A percentile compares a stretch with the other conserved stretches of the same genome.
These are phyloP conservation scores for Pyrrhoderma lamaoense DNA, from an alignment of 1,284 basidiomycete genomes.

Conservation along the genomic window DNA sequence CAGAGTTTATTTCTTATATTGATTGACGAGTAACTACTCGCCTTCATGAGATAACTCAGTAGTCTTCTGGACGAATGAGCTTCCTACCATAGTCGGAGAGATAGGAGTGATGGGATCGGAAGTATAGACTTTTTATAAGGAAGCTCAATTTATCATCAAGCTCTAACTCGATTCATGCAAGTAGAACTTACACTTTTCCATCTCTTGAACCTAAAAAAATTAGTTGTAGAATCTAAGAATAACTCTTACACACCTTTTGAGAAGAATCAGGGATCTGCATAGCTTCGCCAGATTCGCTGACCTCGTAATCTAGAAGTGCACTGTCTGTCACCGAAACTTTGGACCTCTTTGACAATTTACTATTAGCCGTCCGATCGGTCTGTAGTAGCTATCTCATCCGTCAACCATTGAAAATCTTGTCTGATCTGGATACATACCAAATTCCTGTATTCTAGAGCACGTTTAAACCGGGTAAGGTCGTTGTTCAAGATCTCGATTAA, in stretches of 20 bases:
- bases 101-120: background rate
- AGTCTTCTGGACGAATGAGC: no score
- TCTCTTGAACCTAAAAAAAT: constrained; percentile 5
- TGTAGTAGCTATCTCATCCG: background rate
- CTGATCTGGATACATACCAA: constrained; percentile 31
- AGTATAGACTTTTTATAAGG: background rate
- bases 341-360: no score
- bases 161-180: background rate
- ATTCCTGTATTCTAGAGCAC: constrained; percentile 33
- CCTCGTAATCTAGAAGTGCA: constrained; percentile 12
- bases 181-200: constrained; percentile 11
- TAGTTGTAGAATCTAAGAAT: background rate
- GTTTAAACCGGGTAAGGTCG: constrained; percentile 33
- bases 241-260: constrained; percentile 3
- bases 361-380: no score
- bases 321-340: constrained; percentile 19
- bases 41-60: no score
- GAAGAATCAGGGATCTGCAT: background rate
- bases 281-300: no score
- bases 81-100: no score
- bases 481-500: constrained; percentile 32
- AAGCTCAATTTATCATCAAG: no score
- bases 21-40: no score
- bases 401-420: no score
- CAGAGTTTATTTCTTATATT: no score